Percentiles rank a stretch among this genome's conserved stretches.
phyloP scores from a whole-genome alignment of 768 basidiomycete genomes.

The Amanita molliuscula region DNA sequence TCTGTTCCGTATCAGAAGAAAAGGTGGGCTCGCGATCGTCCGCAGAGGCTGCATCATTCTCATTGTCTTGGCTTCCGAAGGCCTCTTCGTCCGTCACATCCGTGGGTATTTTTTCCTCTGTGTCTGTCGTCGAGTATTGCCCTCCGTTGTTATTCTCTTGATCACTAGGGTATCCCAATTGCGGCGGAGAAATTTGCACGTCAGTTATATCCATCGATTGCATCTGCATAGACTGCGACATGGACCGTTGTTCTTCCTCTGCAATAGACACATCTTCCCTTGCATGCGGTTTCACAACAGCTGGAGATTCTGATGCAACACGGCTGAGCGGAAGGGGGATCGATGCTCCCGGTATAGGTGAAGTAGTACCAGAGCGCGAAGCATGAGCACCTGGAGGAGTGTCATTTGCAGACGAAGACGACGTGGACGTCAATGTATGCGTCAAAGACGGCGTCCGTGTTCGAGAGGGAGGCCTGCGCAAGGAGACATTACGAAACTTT shows the following conservation, averaged over 20 bases:
- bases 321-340: conserved; percentile 37
- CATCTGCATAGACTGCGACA: conserved; percentile 22
- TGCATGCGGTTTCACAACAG: conserved; percentile 18
- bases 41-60: conserved; percentile 11
- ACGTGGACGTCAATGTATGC: conserved; percentile 46
- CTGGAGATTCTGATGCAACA: conserved; percentile 40
- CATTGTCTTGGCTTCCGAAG: conserved; percentile 9
- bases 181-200: conserved; percentile 34
- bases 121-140: neutral
- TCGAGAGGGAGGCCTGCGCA: conserved; percentile 40
- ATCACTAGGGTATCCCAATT: conserved; percentile 11
- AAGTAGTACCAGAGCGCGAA: conserved; percentile 27
- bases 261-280: conserved; percentile 12
- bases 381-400: conserved; percentile 48
- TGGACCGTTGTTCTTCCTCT: conserved; percentile 18
- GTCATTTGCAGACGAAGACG: conserved; percentile 52
- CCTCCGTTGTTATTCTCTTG: conserved; percentile 7
- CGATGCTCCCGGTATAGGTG: conserved; percentile 34
- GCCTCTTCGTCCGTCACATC: conserved; percentile 14
- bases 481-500: conserved; percentile 52
- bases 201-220: conserved; percentile 47
- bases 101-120: conserved; percentile 10
- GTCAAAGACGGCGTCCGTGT: conserved; percentile 61
- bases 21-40: conserved; percentile 51
- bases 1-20: conserved; percentile 51